These are phyloP conservation scores for Austroboletus eburneus DNA, from an alignment of 768 basidiomycete species.

Conservation along the genomic window DNA sequence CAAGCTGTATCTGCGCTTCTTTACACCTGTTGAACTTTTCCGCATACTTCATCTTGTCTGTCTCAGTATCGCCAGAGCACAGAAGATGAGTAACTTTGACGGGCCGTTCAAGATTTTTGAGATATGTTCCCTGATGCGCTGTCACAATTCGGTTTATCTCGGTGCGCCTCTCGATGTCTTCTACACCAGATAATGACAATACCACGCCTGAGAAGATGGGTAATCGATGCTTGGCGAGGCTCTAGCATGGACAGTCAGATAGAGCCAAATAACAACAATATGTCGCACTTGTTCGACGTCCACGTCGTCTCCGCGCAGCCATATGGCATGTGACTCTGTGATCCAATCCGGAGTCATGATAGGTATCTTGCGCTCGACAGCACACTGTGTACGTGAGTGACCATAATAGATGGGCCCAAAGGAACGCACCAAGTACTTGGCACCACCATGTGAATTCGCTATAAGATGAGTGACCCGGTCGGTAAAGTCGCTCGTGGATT, in stretches of 20 bases:
- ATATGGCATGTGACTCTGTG: constrained; percentile 59
- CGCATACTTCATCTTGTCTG: constrained; percentile 77
- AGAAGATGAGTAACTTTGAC: constrained; percentile 83
- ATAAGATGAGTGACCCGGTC: constrained; percentile 86
- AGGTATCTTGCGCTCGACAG: constrained; percentile 73
- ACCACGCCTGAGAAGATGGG: constrained; percentile 68
- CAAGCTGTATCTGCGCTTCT: constrained; percentile 70
- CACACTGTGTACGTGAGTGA: constrained; percentile 51
- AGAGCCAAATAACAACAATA: background rate
- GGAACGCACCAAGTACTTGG: constrained; percentile 70
- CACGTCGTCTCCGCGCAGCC: constrained; percentile 80
- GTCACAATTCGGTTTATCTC: constrained; percentile 61
- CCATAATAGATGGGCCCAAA: background rate
- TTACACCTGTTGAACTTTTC: constrained; percentile 65
- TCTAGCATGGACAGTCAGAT: constrained; percentile 37
- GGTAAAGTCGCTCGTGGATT: constrained; percentile 66
- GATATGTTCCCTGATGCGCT: constrained; percentile 60
- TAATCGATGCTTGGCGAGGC: constrained; percentile 55
- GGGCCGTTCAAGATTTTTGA: constrained; percentile 73
- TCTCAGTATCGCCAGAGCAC: constrained; percentile 60
- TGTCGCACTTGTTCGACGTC: constrained; percentile 54
- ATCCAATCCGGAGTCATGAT: constrained; percentile 82
- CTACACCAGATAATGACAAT: constrained; percentile 73
- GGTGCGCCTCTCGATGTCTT: constrained; percentile 54
- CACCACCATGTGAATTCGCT: constrained; percentile 72